Evolutionary conservation across 768 basidiomycete species (phyloP), one percentile per base, ranked within the genome.

Genomic region (Lentinula sp.): DNA sequence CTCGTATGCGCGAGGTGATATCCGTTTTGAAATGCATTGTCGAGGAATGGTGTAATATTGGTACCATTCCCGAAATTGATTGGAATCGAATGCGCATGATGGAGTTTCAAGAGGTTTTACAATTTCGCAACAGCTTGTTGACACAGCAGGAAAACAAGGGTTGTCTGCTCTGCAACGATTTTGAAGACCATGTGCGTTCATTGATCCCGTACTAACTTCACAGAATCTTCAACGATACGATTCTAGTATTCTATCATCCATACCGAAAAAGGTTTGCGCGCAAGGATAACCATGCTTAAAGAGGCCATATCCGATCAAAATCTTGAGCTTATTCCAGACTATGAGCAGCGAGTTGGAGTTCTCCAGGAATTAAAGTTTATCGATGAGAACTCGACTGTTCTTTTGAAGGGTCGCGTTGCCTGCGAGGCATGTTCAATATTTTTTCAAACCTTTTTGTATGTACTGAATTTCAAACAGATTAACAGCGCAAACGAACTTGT

Each of bases 401-500:
- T 93, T 35, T 81, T 99, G 54, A 99, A 99, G 71, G 97, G 97
- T 16, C 85, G 97, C 53, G 97, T 99, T 15, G 97, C 97, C 36
- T 99, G 97, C 77, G 97, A 99, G 80, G 95, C 95, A 62, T 56
- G 75, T 69, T 60, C 41, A 16, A 13, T 48, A 4, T 54, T 28
- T 41, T 28, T 58, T 0, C 10, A 13, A 15, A 8, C 2, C 2
- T 2, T 28, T 28, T 28, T 52, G 50, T 39, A 12, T 12, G 13
- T 28, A 43, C 23, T 33, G 32, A 18, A 32, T 9, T 16, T 58
- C n/a, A 6, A 0, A 33, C 67, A 98, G 95, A 98, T 99, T 71
- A 99, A 99, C 71, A 98, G 96, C 6, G 93, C 90, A n/a, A 93
- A 93, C 64, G 97, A 98, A 68, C 90, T 99, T 28, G 85, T 99